Percentiles rank a stretch among this genome's conserved stretches.
These are phyloP conservation scores for Conticribra guillardii DNA, from an alignment of 108 stramenopile species.

Conservation along the genomic window DNA sequence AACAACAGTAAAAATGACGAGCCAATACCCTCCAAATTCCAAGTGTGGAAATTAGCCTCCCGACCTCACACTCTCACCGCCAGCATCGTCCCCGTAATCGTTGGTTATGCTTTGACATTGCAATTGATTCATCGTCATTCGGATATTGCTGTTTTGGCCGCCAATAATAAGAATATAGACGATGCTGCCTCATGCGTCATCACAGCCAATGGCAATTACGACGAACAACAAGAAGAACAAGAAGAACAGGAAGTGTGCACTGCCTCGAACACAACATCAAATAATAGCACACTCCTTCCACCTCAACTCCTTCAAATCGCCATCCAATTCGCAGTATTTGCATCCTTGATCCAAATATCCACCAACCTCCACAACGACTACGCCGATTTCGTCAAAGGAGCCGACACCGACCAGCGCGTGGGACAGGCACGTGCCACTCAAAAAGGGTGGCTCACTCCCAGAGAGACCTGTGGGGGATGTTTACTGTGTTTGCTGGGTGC, in stretches of 20 bases:
- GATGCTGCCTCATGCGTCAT: too few species aligned
- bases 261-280: too few species aligned
- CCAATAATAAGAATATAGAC: neutral
- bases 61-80: constrained; percentile 93
- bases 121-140: constrained; percentile 18
- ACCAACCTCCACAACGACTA: constrained; percentile 94
- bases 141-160: constrained; percentile 3
- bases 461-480: constrained; percentile 69
- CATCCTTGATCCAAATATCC: constrained; percentile 73
- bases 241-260: too few species aligned
- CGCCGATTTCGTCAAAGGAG: constrained; percentile 89
- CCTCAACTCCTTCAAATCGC: constrained; percentile 1
- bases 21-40: constrained; percentile 61
- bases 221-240: too few species aligned
- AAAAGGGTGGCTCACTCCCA: constrained; percentile 87
- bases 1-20: constrained; percentile 2
- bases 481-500: constrained; percentile 51
- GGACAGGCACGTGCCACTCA: constrained; percentile 91
- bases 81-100: constrained; percentile 72
- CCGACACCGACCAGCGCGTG: constrained; percentile 79
- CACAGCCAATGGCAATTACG: too few species aligned
- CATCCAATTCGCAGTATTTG: constrained; percentile 48
- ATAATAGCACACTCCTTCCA: too few species aligned
- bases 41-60: constrained; percentile 80
- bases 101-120: constrained; percentile 53